Conservation (phyloP, 2,329 filamentous ascomycete genomes). For the Knufia fluminis region DNA sequence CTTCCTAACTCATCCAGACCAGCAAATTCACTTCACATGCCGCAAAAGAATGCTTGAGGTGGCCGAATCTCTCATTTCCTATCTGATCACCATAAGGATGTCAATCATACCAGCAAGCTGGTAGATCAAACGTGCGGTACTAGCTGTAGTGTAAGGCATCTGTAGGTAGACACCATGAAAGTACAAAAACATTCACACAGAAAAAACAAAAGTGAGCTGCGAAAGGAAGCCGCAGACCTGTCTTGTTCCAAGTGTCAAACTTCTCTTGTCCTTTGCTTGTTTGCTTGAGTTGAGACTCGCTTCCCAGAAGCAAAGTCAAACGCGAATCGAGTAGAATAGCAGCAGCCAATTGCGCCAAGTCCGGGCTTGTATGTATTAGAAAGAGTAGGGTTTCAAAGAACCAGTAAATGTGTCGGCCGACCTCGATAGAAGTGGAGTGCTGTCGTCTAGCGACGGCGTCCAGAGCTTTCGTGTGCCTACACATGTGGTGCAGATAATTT, state of each 20-base stretch:
- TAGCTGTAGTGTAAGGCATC: constrained; percentile 17
- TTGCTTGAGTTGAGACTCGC: constrained; percentile 7
- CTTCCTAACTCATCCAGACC: no score
- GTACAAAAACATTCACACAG: constrained; percentile 21
- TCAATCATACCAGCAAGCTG: constrained; percentile 15
- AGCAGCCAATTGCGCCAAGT: constrained; percentile 25
- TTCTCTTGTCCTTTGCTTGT: constrained; percentile 15
- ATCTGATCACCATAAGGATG: constrained; percentile 28
- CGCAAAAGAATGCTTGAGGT: constrained; percentile 27
- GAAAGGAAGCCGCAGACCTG: constrained; percentile 27
- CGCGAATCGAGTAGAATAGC: constrained; percentile 22
- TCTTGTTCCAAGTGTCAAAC: constrained; percentile 10
- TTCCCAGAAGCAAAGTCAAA: constrained; percentile 9
- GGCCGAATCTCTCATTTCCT: constrained; percentile 35
- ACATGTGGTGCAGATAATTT: constrained; percentile 29
- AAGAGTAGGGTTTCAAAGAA: constrained; percentile 33
- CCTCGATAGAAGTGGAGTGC: constrained; percentile 36
- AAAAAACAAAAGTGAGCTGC: constrained; percentile 24
- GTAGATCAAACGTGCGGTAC: constrained; percentile 14
- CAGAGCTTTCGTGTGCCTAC: constrained; percentile 19
- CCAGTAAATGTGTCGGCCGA: constrained; percentile 37
- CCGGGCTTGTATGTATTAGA: constrained; percentile 26
- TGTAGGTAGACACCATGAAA: constrained; percentile 20
- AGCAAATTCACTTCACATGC: neutral
- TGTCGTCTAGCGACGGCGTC: constrained; percentile 20